Conservation (phyloP, 139 green algal genomes). For the Volvox reticuliferus region DNA sequence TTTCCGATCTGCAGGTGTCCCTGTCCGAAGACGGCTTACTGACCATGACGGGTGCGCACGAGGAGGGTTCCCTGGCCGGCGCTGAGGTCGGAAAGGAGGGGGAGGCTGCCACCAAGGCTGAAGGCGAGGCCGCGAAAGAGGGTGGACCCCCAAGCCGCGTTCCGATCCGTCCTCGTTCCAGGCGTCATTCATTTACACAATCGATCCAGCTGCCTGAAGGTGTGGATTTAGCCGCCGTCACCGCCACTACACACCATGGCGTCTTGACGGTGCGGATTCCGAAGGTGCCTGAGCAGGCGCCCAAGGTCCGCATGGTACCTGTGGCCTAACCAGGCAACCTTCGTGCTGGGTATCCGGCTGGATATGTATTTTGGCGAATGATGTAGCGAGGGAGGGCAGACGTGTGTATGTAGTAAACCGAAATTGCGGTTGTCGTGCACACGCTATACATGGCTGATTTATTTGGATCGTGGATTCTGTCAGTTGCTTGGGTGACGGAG, state of each 20-base stretch:
- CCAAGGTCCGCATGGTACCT: constrained; percentile 23
- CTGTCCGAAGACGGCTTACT: constrained; percentile 35
- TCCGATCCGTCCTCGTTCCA: no score
- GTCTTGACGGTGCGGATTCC: constrained; percentile 36
- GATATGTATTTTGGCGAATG: no score
- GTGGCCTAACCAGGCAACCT: constrained; percentile 6
- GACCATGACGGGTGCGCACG: constrained; percentile 25
- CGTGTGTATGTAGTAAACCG: no score
- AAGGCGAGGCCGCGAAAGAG: not conserved
- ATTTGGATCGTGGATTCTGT: no score
- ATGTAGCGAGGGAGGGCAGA: no score
- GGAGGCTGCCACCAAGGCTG: not conserved
- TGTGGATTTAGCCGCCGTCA: not conserved
- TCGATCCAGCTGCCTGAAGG: constrained; percentile 13
- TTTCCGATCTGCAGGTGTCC: not conserved
- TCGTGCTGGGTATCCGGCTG: no score
- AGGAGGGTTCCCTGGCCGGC: not conserved
- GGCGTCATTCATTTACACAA: constrained; percentile 2
- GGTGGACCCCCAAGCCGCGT: not conserved
- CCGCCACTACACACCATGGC: constrained; percentile 38
- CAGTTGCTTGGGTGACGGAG: no score
- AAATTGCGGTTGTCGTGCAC: no score
- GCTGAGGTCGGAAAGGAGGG: not conserved
- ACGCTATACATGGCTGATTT: no score
- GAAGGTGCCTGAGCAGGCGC: constrained; percentile 2